Percentiles rank a stretch among this genome's conserved stretches.
Conservation (phyloP, 192 early-diverging fungal species). For the Coemansia sp. region DNA sequence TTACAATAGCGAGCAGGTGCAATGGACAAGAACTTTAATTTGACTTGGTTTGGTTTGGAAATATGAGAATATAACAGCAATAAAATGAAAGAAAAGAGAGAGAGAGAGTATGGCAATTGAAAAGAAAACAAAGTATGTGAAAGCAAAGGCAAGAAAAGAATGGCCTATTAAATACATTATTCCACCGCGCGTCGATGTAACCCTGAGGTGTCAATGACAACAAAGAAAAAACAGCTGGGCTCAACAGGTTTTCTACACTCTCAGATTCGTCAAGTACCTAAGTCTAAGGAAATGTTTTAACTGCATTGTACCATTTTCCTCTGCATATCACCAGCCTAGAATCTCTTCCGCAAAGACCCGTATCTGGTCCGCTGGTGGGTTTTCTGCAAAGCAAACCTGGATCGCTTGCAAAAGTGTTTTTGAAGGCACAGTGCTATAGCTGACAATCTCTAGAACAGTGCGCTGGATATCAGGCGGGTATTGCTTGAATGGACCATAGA, state of each 20-base stretch:
- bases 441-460: slow-evolving; percentile 34
- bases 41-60: no score
- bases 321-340: neutral
- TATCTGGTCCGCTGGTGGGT: neutral
- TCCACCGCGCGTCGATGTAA: no score
- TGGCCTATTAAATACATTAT: no score
- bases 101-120: neutral
- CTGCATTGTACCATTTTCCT: neutral
- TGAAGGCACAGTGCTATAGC: slow-evolving; percentile 25
- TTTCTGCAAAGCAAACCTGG: slow-evolving; percentile 18
- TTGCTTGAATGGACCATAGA: slow-evolving; percentile 46
- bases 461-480: slow-evolving; percentile 36
- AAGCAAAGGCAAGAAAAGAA: neutral
- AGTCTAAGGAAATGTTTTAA: no score
- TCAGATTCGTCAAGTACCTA: no score
- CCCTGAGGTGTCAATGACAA: no score
- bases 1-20: neutral
- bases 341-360: slow-evolving; percentile 18
- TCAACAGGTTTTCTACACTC: no score
- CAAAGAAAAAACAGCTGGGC: no score
- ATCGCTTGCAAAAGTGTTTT: slow-evolving; percentile 27
- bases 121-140: neutral
- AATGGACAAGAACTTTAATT: neutral
- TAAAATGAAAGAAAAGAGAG: neutral
- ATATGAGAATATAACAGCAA: neutral